phyloP scores from a whole-genome alignment of 345 rosid species.

The Acer campestre region DNA sequence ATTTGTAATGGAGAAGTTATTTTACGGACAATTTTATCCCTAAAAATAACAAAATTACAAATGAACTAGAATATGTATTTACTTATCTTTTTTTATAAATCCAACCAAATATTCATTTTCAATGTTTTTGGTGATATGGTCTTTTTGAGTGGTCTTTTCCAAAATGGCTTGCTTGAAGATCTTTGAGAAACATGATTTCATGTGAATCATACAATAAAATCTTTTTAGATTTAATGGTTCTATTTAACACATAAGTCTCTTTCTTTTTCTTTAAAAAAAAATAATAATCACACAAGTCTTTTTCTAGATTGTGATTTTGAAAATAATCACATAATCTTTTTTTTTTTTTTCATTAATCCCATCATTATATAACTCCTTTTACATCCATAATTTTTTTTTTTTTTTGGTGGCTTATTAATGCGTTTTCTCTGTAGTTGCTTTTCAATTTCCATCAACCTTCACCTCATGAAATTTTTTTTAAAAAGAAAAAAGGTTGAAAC shows the following conservation, averaged over 20 bases:
- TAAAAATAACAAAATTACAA: too few species aligned
- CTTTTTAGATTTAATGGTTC: not conserved
- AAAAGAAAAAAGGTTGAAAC: not conserved
- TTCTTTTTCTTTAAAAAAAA: too few species aligned
- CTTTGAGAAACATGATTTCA: not conserved
- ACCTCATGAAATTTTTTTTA: not conserved
- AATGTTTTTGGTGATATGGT: too few species aligned
- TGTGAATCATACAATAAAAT: not conserved
- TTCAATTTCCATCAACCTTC: not conserved
- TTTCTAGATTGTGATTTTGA: not conserved
- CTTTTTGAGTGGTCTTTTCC: too few species aligned
- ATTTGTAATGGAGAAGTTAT: too few species aligned
- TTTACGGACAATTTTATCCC: too few species aligned
- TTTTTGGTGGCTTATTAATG: not conserved
- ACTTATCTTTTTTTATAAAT: too few species aligned
- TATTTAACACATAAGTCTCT: not conserved
- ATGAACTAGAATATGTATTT: too few species aligned
- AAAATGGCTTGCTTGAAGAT: too few species aligned
- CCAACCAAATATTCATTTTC: too few species aligned
- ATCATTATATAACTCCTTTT: not conserved
- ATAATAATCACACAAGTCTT: not conserved
- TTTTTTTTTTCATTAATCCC: not conserved
- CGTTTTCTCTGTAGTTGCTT: constrained; percentile 1
- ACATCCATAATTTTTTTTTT: not conserved
- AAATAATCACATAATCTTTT: too few species aligned